phyloP scores from a whole-genome alignment of 352 stramenopile genomes.

The Globisporangium cederbergense region DNA sequence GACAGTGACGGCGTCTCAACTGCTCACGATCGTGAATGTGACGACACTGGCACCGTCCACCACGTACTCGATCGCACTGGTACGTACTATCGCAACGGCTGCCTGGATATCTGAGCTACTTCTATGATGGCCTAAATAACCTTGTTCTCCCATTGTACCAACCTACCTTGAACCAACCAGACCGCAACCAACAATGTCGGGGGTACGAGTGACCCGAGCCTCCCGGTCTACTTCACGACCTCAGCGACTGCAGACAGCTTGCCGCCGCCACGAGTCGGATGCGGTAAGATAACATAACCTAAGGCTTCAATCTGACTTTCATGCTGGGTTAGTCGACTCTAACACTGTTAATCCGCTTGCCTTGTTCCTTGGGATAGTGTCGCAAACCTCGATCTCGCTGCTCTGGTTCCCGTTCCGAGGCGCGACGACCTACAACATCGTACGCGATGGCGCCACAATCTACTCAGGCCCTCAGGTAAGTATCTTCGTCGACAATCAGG shows the following conservation, averaged over 20 bases:
- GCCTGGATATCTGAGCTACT: too few species aligned
- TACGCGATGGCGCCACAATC: conserved; percentile 22
- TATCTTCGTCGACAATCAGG: conserved; percentile 16
- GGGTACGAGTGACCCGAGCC: conserved; percentile 18
- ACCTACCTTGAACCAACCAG: conserved; percentile 6
- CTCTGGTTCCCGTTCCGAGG: conserved; percentile 39
- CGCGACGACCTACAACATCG: conserved; percentile 36
- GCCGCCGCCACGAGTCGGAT: conserved; percentile 28
- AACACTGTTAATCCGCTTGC: neutral
- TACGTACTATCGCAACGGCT: conserved; percentile 19
- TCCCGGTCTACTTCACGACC: conserved; percentile 26
- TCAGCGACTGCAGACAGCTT: conserved; percentile 17
- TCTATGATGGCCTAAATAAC: neutral
- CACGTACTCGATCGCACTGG: conserved; percentile 39
- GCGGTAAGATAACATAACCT: conserved; percentile 16
- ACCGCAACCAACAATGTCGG: conserved; percentile 14
- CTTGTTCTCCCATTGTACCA: neutral
- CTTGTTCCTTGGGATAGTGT: conserved; percentile 24
- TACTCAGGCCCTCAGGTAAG: conserved; percentile 1
- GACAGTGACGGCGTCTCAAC: neutral
- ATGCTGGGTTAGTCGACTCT: neutral
- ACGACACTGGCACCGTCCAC: conserved; percentile 16
- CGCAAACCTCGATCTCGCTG: conserved; percentile 27
- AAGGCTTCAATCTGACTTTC: neutral
- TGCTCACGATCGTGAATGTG: neutral